A percentile compares a stretch with the other conserved stretches of the same genome.
Conservation (phyloP, 345 rosid genomes). For the Moricandia arvensis region DNA sequence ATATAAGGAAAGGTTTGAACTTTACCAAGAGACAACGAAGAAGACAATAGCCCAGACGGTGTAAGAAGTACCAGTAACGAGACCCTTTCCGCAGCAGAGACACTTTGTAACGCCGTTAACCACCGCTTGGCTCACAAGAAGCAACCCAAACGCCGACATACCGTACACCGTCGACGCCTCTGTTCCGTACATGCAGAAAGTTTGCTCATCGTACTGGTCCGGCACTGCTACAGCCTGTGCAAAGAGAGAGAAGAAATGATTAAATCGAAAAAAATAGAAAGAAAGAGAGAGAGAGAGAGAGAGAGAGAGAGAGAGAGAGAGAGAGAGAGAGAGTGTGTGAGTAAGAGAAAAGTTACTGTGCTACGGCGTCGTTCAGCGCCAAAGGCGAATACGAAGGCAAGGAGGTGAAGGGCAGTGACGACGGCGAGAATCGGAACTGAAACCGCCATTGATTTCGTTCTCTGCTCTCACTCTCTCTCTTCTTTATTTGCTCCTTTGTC, state of each 20-base stretch:
- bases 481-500: slow-evolving; percentile 13
- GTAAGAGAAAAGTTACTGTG: slow-evolving; percentile 47
- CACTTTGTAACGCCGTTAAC: slow-evolving; percentile 79
- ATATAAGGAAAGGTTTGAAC: slow-evolving; percentile 14
- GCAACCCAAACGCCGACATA: slow-evolving; percentile 67
- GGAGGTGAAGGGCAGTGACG: slow-evolving; percentile 67
- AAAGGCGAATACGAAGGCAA: slow-evolving; percentile 89
- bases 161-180: slow-evolving; percentile 88
- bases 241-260: not conserved
- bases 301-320: too few species aligned
- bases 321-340: not conserved
- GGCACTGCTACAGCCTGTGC: slow-evolving; percentile 56
- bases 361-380: slow-evolving; percentile 98
- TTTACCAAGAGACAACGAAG: slow-evolving; percentile 87
- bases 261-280: not conserved
- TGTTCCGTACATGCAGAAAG: slow-evolving; percentile 68
- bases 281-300: too few species aligned
- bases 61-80: slow-evolving; percentile 57
- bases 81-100: slow-evolving; percentile 87
- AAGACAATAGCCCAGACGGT: slow-evolving; percentile 62
- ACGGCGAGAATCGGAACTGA: slow-evolving; percentile 59
- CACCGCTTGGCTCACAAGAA: slow-evolving; percentile 68
- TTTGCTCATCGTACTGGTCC: slow-evolving; percentile 77
- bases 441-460: slow-evolving; percentile 53
- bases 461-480: not conserved